Evolutionary conservation across 768 basidiomycete genomes (phyloP), one percentile per base, ranked within the genome.

Genomic region (Collybia nuda): DNA sequence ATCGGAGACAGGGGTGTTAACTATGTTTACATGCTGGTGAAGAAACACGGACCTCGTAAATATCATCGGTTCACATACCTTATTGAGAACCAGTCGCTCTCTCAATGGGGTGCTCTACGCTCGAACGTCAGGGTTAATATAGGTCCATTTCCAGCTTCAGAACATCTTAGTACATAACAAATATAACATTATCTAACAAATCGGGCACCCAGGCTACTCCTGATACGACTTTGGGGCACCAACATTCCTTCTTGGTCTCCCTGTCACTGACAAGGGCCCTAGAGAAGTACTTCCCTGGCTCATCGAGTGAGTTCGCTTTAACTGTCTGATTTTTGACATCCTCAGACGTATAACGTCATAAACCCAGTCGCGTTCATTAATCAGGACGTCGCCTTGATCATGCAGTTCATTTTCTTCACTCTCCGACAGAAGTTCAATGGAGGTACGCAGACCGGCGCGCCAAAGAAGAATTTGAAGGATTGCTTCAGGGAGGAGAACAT

Each of bases 391-490:
- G 22, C 81, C 85, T 28, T 77, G 56, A 17, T 68, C 65, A 56
- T 82, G 81, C 18, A 92, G 60, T 43, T 63, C 65, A 53, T 69
- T 63, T 65, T 92, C 90, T 44, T 86, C 82, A 29, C 72, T 71
- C 0, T 62, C 59, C 2, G 79, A 65, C 9, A 86, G 74, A 8
- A 88, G 66, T 3, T 71, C 68, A 5, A 72, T 37, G 0, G 77
- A 75, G 1, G 64, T 74, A 22, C 90, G 85, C 29, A 76, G 65
- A 1, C 85, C 87, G 14, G 69, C 69, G 9, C 86, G 80, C 86
- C 88, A 90, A 12, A 90, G 67, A n/a, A 88, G 70, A 7, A 92
- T 72, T 59, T 92, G 90, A 38, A 84, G 70, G 36, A 88, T 72
- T 2, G 85, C 76, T 63, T 90, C 89, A 2, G 83, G 86, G 4